Percentiles rank a stretch among this genome's conserved stretches.
These are phyloP conservation scores for Ustilago nuda DNA, from an alignment of 1,284 basidiomycete genomes.

Conservation along the genomic window DNA sequence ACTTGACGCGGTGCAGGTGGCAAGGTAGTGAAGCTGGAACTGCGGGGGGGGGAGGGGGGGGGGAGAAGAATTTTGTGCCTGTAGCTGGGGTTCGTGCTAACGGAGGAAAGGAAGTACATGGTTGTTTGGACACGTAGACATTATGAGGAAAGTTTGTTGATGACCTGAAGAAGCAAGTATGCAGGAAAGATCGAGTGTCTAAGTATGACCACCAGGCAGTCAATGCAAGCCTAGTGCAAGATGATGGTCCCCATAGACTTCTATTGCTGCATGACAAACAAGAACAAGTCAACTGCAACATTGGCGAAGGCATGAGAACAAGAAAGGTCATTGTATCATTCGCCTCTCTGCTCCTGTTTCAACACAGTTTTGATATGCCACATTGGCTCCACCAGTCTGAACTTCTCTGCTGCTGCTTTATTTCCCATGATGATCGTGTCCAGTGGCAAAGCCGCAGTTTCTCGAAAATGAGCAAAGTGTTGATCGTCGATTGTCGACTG, in stretches of 20 bases:
- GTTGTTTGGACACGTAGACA: neutral
- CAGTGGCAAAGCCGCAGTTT: slow-evolving; percentile 39
- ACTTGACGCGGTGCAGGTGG: neutral
- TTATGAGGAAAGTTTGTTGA: too few relatives aligned
- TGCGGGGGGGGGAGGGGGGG: slow-evolving; percentile 14
- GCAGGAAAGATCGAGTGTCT: too few relatives aligned
- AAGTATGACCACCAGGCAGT: neutral
- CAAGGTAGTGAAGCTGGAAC: slow-evolving; percentile 27
- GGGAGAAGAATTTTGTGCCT: slow-evolving; percentile 22
- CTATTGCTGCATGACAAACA: neutral
- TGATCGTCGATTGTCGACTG: too few relatives aligned
- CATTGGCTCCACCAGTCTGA: slow-evolving; percentile 35
- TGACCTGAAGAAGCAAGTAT: too few relatives aligned
- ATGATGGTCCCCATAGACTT: neutral
- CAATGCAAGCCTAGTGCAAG: neutral
- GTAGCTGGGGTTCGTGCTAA: slow-evolving; percentile 9
- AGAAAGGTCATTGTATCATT: slow-evolving; percentile 5
- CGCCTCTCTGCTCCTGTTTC: neutral
- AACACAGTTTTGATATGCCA: slow-evolving; percentile 7
- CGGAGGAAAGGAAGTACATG: slow-evolving; percentile 21
- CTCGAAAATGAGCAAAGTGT: slow-evolving; percentile 11
- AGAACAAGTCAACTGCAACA: too few relatives aligned
- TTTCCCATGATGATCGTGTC: slow-evolving; percentile 30
- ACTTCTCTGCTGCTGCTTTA: slow-evolving; percentile 52
- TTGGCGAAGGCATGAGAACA: too few relatives aligned